Conservation (phyloP, 169 alveolate genomes). For the Eimeria falciformis region DNA sequence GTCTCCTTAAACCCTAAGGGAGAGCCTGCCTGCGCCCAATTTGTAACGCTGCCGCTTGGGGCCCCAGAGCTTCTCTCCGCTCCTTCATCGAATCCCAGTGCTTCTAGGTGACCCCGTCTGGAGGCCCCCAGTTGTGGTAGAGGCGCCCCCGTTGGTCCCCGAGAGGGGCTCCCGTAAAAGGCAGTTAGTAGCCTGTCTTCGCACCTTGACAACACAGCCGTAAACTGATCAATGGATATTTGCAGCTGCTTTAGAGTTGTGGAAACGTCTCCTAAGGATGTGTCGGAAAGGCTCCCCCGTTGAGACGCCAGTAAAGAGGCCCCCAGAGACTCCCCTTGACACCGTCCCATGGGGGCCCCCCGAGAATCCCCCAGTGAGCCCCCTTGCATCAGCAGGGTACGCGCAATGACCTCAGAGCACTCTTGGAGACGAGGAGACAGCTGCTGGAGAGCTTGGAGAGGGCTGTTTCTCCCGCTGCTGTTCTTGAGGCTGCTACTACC, state of each 20-base stretch:
- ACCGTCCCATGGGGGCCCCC: neutral
- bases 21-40: neutral
- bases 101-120: neutral
- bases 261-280: neutral
- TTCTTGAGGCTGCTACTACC: conserved; percentile 36
- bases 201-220: neutral
- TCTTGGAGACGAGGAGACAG: conserved; percentile 41
- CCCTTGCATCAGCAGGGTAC: conserved; percentile 14
- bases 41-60: conserved; percentile 29
- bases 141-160: conserved; percentile 32
- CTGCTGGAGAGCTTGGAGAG: conserved; percentile 12
- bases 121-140: neutral
- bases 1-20: neutral
- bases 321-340: neutral
- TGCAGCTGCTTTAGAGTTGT: neutral
- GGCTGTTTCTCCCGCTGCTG: conserved; percentile 33
- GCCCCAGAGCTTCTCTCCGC: neutral
- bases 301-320: conserved; percentile 23
- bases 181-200: neutral
- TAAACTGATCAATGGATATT: neutral
- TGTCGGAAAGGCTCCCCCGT: neutral
- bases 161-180: neutral
- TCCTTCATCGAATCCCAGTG: neutral
- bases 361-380: neutral
- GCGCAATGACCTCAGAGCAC: conserved; percentile 33